Evolutionary conservation across 2,329 filamentous ascomycete genomes (phyloP).

Genomic region (Shiraia bambusicola): DNA sequence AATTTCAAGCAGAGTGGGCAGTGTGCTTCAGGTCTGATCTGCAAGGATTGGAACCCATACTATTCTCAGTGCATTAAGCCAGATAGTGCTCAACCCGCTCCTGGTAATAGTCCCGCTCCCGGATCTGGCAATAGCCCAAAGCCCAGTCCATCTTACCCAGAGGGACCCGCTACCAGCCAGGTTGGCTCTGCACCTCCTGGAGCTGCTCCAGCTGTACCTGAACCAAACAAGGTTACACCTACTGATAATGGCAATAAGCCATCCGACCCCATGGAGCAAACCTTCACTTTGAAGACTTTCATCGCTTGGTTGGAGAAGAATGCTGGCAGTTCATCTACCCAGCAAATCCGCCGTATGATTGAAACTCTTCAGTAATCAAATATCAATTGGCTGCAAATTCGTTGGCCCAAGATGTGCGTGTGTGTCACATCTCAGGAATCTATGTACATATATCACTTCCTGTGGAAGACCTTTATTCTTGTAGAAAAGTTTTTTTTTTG

Average conservation of each 20-base stretch:
- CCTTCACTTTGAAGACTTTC: conserved; percentile 23
- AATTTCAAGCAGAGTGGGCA: conserved; percentile 43
- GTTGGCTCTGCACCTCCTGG: conserved; percentile 7
- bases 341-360: conserved; percentile 7
- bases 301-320: conserved; percentile 26
- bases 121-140: not conserved
- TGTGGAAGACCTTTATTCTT: conserved; percentile 7
- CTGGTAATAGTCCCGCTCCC: conserved; percentile 10
- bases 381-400: not conserved
- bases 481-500: conserved; percentile 3
- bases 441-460: conserved; percentile 6
- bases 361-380: conserved; percentile 3
- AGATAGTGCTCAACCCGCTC: conserved; percentile 11
- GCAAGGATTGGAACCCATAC: conserved; percentile 47
- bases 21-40: conserved; percentile 45
- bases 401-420: not conserved
- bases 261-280: conserved; percentile 21
- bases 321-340: conserved; percentile 10
- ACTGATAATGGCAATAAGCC: not conserved
- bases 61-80: conserved; percentile 49
- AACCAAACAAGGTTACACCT: conserved; percentile 8
- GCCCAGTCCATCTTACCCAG: not conserved
- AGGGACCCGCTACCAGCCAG: conserved; percentile 2
- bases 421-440: not conserved
- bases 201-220: conserved; percentile 4